These are phyloP conservation scores for Lachnellula cervina DNA, from an alignment of 2,329 filamentous ascomycete genomes.

Conservation along the genomic window DNA sequence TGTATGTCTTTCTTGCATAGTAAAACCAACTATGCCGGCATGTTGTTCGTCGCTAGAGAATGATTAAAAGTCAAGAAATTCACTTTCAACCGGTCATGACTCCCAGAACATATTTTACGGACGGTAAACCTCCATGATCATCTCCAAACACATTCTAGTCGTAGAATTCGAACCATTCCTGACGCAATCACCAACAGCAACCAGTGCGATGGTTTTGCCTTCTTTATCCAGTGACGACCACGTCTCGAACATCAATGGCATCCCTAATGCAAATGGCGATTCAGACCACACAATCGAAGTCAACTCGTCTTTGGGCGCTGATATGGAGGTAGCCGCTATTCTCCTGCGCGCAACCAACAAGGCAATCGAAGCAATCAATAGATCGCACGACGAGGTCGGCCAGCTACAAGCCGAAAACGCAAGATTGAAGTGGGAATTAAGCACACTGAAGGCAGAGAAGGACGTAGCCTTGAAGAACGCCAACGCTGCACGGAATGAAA, in stretches of 20 bases:
- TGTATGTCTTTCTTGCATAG: too few species aligned
- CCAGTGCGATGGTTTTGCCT: not conserved
- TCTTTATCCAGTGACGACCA: not conserved
- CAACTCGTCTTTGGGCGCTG: not conserved
- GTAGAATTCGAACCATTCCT: not conserved
- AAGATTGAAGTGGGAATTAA: not conserved
- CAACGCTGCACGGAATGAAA: not conserved
- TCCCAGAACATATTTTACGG: not conserved
- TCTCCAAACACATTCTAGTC: not conserved
- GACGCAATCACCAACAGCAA: not conserved
- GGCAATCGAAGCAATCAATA: not conserved
- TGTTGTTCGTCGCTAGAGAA: not conserved
- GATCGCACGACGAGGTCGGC: not conserved
- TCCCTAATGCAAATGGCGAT: not conserved
- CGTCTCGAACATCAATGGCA: not conserved
- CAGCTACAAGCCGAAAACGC: not conserved
- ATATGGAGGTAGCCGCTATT: too few species aligned
- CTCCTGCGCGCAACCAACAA: too few species aligned
- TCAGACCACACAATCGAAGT: not conserved
- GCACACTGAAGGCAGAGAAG: not conserved
- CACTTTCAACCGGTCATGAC: not conserved
- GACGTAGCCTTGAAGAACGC: not conserved
- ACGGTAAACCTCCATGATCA: not conserved
- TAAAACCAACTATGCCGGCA: not conserved
- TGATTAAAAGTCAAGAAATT: not conserved